Base-by-base conservation (phyloP, 2,329 filamentous ascomycete species). In the Stagonosporopsis vannaccii region DNA sequence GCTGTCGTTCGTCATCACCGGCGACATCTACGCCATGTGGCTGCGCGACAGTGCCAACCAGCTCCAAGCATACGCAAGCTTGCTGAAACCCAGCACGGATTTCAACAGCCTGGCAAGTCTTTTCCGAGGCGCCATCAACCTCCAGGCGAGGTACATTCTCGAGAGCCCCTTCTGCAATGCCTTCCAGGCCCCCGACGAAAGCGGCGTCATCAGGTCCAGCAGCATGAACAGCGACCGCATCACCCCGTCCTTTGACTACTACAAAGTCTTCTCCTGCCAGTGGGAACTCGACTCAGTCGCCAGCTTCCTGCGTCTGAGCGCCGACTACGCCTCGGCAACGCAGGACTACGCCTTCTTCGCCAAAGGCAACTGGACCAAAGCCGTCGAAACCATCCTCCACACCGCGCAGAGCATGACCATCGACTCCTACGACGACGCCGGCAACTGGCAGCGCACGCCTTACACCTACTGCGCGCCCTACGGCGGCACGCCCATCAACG, bases 121-220 rank as follows among this genome's bases (percentile, higher is more conserved):
- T 0, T 90, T 87, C 75, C 83, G 88, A 6, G 89, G 89, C 1
- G 83, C 89, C 1, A 89, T 91, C 71, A 91, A 91, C 69, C 79
- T 89, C 3, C 89, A 91, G 72, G 81, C 87, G 17, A 81, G 88
- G 22, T 91, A 90, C 69, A 83, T 91, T 45, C 78, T 85, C 43
- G 81, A 83, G 43, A 84, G 82, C 23, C 80, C 81, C 0, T 83
- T 80, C 66, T 83, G 81, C 74, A 82, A 84, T 61, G 77, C 79
- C 1, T 83, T 83, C 58, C 81, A 83, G 64, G 80, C 81, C 1
- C 81, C 81, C 0, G 70, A 75, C 1, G 81, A 83, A 58, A 80
- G 79, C 30, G 74, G 73, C 6, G 72, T 82, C 3, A 35, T 60
- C 6, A 71, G 54, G 3, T 79, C 78, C 30, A 70, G 70, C 35